phyloP scores from a whole-genome alignment of 306 rosid genomes.

The Rosa rugosa region DNA sequence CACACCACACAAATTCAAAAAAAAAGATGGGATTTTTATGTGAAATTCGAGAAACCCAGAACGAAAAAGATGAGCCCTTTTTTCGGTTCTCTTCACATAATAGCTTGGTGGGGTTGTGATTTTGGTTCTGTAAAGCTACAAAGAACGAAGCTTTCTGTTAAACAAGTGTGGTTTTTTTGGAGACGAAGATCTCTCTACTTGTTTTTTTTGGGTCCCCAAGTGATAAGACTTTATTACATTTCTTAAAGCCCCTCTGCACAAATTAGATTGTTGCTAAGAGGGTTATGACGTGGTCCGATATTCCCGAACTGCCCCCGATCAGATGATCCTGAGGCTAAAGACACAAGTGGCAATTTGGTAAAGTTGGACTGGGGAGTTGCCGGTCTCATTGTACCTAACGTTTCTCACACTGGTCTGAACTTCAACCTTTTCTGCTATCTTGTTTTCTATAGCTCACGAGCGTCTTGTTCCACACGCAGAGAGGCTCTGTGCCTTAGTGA shows the following conservation, averaged over 20 bases:
- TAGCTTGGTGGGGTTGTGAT: background rate
- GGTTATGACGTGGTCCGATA: background rate
- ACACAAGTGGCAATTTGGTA: background rate
- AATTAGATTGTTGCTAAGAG: background rate
- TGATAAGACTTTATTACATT: background rate
- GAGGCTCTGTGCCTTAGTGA: background rate
- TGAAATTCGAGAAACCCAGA: conserved; percentile 14
- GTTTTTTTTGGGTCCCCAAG: background rate
- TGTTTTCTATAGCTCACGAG: background rate
- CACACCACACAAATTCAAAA: background rate
- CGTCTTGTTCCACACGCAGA: background rate
- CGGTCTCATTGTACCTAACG: background rate
- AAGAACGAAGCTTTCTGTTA: too few relatives aligned
- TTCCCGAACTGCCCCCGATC: background rate
- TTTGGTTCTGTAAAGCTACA: background rate
- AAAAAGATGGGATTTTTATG: conserved; percentile 26
- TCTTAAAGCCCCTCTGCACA: background rate
- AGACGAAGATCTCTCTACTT: background rate
- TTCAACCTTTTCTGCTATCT: background rate
- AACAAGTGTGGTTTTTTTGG: background rate
- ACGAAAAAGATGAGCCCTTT: background rate
- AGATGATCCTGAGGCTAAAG: background rate
- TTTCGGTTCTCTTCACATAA: background rate
- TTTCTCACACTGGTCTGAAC: conserved; percentile 1
- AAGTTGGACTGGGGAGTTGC: background rate